Percentiles rank a stretch among this genome's conserved stretches.
Evolutionary conservation across 192 early-diverging fungal genomes (phyloP).

Genomic region (Linnemannia schmuckeri): DNA sequence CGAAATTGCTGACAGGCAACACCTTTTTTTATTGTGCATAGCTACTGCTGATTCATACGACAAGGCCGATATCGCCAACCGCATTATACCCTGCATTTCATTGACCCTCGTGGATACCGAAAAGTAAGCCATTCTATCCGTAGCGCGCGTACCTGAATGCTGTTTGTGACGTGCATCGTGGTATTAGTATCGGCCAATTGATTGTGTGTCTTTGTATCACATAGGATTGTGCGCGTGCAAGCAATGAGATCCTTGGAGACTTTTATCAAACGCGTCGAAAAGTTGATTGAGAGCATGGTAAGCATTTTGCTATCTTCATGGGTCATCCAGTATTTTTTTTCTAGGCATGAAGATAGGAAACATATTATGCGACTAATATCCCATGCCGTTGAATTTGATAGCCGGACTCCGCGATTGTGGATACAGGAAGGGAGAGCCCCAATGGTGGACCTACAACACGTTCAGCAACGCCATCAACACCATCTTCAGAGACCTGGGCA

Average conservation of each 20-base stretch:
- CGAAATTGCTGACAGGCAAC: neutral
- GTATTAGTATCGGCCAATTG: neutral
- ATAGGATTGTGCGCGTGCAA: conserved; percentile 80
- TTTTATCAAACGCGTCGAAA: conserved; percentile 77
- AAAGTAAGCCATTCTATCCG: conserved; percentile 62
- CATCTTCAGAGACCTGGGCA: conserved; percentile 78
- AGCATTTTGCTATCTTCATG: neutral
- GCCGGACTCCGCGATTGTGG: conserved; percentile 67
- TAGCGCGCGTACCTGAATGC: neutral
- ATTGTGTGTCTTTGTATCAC: conserved; percentile 11
- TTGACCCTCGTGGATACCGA: conserved; percentile 82
- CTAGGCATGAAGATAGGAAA: conserved; percentile 3
- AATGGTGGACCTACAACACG: conserved; percentile 34
- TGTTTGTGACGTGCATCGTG: neutral
- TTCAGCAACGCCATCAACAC: conserved; percentile 40
- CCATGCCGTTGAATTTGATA: neutral
- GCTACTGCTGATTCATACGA: conserved; percentile 82
- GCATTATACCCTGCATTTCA: conserved; percentile 81
- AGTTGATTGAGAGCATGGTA: conserved; percentile 76
- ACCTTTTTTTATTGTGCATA: conserved; percentile 10
- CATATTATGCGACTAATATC: neutral
- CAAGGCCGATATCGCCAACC: conserved; percentile 75
- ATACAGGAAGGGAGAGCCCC: conserved; percentile 38
- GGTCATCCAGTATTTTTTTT: neutral
- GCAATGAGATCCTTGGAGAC: conserved; percentile 83